phyloP scores from a whole-genome alignment of 805 yeast species.

The Candida qinlingensis region DNA sequence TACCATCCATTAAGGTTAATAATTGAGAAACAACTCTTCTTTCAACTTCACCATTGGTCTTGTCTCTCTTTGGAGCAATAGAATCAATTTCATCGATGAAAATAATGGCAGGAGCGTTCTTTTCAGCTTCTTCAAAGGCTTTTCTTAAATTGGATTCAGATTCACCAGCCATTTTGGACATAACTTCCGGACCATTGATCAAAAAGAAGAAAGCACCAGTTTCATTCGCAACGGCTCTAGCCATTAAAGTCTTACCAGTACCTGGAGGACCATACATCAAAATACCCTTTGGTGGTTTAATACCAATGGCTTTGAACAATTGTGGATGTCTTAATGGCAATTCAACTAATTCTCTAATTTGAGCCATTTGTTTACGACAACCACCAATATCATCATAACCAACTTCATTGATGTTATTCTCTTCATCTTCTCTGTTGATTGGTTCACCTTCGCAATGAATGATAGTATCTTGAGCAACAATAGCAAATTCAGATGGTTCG shows the following conservation, averaged over 20 bases:
- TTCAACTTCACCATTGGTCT: constrained; percentile 99
- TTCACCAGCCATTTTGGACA: constrained; percentile 99
- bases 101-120: constrained; percentile 95
- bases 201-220: constrained; percentile 98
- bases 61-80: constrained; percentile 99
- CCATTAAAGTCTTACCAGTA: constrained; percentile 99
- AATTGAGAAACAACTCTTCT: constrained; percentile 98
- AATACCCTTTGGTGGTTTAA: constrained; percentile 97
- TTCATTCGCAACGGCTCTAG: constrained; percentile 99
- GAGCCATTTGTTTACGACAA: constrained; percentile 98
- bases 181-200: constrained; percentile 98
- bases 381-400: constrained; percentile 99
- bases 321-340: constrained; percentile 98
- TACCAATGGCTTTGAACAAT: constrained; percentile 95
- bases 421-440: constrained; percentile 96
- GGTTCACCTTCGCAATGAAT: constrained; percentile 99
- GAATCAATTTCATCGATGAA: constrained; percentile 98
- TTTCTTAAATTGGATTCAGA: constrained; percentile 94
- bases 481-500: constrained; percentile 95
- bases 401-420: constrained; percentile 91
- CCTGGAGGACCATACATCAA: constrained; percentile 99
- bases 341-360: constrained; percentile 97
- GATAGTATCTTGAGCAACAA: constrained; percentile 96
- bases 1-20: constrained; percentile 98
- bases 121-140: constrained; percentile 99